These are phyloP conservation scores for Gnaphalium uliginosum DNA, from an alignment of 129 eudicot genomes.

Conservation along the genomic window DNA sequence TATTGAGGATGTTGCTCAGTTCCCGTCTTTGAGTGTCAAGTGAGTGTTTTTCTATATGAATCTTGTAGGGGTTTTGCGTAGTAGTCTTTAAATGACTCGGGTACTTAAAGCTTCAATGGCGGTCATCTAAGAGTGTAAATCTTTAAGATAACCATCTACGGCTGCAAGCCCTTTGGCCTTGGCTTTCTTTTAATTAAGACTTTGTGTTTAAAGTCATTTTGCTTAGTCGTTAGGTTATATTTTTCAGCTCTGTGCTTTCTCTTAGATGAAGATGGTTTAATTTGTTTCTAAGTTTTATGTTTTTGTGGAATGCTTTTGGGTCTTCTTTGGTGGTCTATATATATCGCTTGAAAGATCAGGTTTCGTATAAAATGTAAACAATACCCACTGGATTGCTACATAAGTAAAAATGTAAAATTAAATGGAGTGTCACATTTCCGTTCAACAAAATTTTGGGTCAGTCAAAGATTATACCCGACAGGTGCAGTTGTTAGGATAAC, in stretches of 20 bases:
- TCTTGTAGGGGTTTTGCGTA: conserved; percentile 9
- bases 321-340: not conserved
- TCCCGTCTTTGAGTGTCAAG: conserved; percentile 74
- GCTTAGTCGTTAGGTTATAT: conserved; percentile 1
- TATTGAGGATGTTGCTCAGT: conserved; percentile 69
- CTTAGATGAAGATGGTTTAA: not conserved
- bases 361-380: not conserved
- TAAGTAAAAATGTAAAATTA: not conserved
- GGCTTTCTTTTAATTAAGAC: conserved; percentile 5
- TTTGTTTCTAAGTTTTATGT: not conserved
- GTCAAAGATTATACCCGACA: not conserved
- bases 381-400: not conserved
- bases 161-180: conserved; percentile 22
- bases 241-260: not conserved
- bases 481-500: not conserved
- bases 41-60: conserved; percentile 21
- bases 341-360: not conserved
- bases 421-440: not conserved
- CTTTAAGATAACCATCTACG: conserved; percentile 43
- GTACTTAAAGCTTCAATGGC: conserved; percentile 21
- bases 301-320: not conserved
- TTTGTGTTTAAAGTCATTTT: not conserved
- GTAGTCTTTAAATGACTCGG: conserved; percentile 14
- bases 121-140: conserved; percentile 49
- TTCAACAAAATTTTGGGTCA: not conserved